Percentiles rank a stretch among this genome's conserved stretches.
These are phyloP conservation scores for Tremellales sp. DNA, from an alignment of 1,284 basidiomycete species.

Conservation along the genomic window DNA sequence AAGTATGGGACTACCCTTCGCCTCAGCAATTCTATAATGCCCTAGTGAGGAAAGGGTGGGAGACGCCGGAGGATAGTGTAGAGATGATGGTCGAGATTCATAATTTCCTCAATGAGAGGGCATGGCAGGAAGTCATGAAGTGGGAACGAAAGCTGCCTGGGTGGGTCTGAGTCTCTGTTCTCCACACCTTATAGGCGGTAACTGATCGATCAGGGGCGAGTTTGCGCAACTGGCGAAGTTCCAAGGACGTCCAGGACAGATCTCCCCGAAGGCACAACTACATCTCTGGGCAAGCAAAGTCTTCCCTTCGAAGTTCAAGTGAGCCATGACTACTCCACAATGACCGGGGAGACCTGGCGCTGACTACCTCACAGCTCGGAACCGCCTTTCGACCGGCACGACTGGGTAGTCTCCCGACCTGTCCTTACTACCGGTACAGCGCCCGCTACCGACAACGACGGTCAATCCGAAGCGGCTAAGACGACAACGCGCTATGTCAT, in stretches of 20 bases:
- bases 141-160: slow-evolving; percentile 74
- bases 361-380: slow-evolving; percentile 58
- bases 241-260: slow-evolving; percentile 82
- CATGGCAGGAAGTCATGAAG: slow-evolving; percentile 89
- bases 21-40: slow-evolving; percentile 99
- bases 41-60: slow-evolving; percentile 93
- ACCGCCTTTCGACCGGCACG: slow-evolving; percentile 97
- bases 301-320: slow-evolving; percentile 86
- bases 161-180: slow-evolving; percentile 22
- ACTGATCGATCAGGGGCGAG: slow-evolving; percentile 41
- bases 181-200: not conserved
- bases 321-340: slow-evolving; percentile 34
- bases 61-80: slow-evolving; percentile 93
- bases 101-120: slow-evolving; percentile 95
- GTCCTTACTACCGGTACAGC: slow-evolving; percentile 25
- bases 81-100: slow-evolving; percentile 98
- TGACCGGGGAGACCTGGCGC: not conserved
- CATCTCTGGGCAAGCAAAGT: slow-evolving; percentile 80
- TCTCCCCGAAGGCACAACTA: slow-evolving; percentile 74
- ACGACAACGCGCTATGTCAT: slow-evolving; percentile 79
- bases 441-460: not conserved
- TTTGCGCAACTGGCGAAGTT: slow-evolving; percentile 70
- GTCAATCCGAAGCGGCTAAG: slow-evolving; percentile 1
- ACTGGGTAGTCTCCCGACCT: slow-evolving; percentile 83
- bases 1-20: slow-evolving; percentile 91